Evolutionary conservation across 345 rosid species (phyloP), one percentile per base, ranked within the genome.

Genomic region (Cochlearia excelsa): DNA sequence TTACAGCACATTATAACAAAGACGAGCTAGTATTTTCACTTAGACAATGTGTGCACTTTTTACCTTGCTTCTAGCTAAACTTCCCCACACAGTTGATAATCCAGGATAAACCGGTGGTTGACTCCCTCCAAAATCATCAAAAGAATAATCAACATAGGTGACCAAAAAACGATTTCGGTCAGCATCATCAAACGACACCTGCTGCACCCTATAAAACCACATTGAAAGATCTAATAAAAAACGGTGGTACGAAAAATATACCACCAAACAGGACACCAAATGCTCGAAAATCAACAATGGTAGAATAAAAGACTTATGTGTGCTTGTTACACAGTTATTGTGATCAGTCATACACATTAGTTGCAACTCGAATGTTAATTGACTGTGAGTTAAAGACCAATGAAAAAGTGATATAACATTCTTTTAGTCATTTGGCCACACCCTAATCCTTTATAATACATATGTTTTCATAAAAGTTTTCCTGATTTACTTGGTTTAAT

Each of bases 61-160:
- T 71, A 89, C 99, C 99, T 93, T 93, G 74, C 99, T 93, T 63
- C 99, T 89, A 73, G 99, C 99, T 75, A 93, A 80, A 82, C 99
- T 93, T 59, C 99, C 97, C 97, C 97, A 93, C 41, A 93, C 99
- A 34, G 97, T 90, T 48, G 95, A 85, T 74, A 93, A 78, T 59
- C 99, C 99, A 45, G 99, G 95, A 78, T 93, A 93, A 63, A 93
- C 99, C 0, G 99, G 97, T 66, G 94, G 84, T 57, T 93, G 99
- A 71, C 86, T 91, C 69, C 99, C 95, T 59, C 95, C 99, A 82
- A 93, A 93, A 74, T 93, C 99, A 82, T 93, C 97, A 77, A 93
- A 93, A 66, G 94, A 90, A 77, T 78, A 86, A 81, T 93, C 99
- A 46, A 86, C 95, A 61, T 82, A 93, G 77, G 85, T 85, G 66